Conservation (phyloP, 2,329 filamentous ascomycete genomes). For the Incumbomyces lentus region DNA sequence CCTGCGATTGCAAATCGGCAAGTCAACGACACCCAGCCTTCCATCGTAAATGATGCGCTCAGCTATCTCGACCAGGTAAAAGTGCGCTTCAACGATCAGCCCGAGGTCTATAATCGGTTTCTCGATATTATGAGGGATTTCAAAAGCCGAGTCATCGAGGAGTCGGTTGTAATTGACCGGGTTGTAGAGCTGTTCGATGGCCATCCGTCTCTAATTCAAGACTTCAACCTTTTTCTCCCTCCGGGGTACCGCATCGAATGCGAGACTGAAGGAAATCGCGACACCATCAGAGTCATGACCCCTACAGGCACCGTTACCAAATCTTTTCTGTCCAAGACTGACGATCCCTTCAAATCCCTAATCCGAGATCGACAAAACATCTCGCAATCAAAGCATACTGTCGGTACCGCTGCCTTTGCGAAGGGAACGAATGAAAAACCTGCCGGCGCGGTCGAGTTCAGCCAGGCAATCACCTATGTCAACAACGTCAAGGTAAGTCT, state of each 20-base stretch:
- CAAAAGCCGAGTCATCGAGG: slow-evolving; percentile 97
- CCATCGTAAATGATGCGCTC: slow-evolving; percentile 73
- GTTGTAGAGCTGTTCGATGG: slow-evolving; percentile 93
- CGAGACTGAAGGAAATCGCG: slow-evolving; percentile 83
- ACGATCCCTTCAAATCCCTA: slow-evolving; percentile 23
- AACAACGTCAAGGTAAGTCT: slow-evolving; percentile 91
- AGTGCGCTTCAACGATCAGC: slow-evolving; percentile 91
- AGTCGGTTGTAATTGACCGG: slow-evolving; percentile 90
- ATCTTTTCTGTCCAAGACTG: slow-evolving; percentile 52
- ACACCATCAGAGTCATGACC: slow-evolving; percentile 91
- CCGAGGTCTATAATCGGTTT: slow-evolving; percentile 94
- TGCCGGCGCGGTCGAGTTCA: slow-evolving; percentile 95
- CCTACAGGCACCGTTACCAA: slow-evolving; percentile 95
- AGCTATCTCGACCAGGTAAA: slow-evolving; percentile 98
- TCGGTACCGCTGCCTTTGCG: slow-evolving; percentile 47
- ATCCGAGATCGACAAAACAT: slow-evolving; percentile 20
- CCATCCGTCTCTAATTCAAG: slow-evolving; percentile 89
- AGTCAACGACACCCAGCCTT: too few relatives aligned
- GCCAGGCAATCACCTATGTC: slow-evolving; percentile 97
- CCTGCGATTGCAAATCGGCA: too few relatives aligned
- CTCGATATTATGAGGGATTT: slow-evolving; percentile 99
- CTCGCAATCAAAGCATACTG: slow-evolving; percentile 53
- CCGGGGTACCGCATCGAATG: slow-evolving; percentile 96
- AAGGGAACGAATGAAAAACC: slow-evolving; percentile 56
- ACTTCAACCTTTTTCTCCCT: slow-evolving; percentile 95